Conservation (phyloP, 345 rosid genomes). For the Moringa oleifera region DNA sequence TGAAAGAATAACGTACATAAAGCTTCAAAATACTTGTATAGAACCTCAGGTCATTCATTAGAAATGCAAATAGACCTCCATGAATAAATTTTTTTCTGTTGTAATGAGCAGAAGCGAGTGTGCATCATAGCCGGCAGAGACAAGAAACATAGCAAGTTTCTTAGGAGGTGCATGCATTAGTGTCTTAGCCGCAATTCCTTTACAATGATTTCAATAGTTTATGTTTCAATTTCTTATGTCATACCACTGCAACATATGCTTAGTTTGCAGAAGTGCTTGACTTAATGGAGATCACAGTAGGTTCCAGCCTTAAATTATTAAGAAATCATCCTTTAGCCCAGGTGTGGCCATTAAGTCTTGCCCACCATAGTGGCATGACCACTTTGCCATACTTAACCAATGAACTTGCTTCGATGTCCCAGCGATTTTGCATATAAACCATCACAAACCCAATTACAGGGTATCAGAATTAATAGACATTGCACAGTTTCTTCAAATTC, state of each 20-base stretch:
- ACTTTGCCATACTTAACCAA: conserved; percentile 25
- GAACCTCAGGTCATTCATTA: too few relatives aligned
- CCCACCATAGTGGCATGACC: conserved; percentile 31
- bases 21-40: too few relatives aligned
- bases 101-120: too few relatives aligned
- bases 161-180: background rate
- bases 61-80: too few relatives aligned
- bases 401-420: conserved; percentile 12
- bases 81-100: too few relatives aligned
- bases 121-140: too few relatives aligned
- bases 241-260: background rate
- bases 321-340: background rate
- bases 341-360: conserved; percentile 24
- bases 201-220: too few relatives aligned
- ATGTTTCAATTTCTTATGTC: background rate
- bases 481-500: background rate
- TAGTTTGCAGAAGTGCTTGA: too few relatives aligned
- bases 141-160: background rate
- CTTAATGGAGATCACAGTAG: background rate
- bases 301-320: background rate
- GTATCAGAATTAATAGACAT: conserved; percentile 3
- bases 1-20: too few relatives aligned
- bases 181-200: too few relatives aligned
- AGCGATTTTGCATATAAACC: conserved; percentile 25
- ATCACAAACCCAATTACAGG: background rate